Evolutionary conservation across 768 basidiomycete species (phyloP).

Genomic region (Russula foetens): DNA sequence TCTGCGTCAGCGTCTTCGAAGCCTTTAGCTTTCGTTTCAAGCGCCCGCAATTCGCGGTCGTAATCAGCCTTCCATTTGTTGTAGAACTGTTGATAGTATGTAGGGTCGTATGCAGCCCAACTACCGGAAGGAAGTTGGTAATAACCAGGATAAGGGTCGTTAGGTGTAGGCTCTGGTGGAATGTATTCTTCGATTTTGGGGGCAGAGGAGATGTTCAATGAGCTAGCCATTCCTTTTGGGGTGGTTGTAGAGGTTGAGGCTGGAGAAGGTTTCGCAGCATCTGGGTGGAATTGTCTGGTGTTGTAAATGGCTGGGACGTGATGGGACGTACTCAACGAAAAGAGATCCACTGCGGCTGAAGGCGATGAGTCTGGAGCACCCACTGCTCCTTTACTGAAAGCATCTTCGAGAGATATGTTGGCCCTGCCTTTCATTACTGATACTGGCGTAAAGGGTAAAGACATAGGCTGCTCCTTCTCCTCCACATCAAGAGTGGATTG

Average conservation of each 20-base stretch:
- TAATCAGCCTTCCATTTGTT: constrained; percentile 71
- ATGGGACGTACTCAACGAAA: constrained; percentile 47
- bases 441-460: constrained; percentile 48
- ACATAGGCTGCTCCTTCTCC: constrained; percentile 20
- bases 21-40: constrained; percentile 61
- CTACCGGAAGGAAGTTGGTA: constrained; percentile 74
- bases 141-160: constrained; percentile 81
- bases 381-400: constrained; percentile 10
- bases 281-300: constrained; percentile 1
- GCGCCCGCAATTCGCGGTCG: constrained; percentile 58
- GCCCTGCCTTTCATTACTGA: constrained; percentile 51
- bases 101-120: constrained; percentile 68
- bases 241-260: constrained; percentile 18
- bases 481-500: background rate
- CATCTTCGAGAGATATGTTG: constrained; percentile 35
- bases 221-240: constrained; percentile 1
- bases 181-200: constrained; percentile 59
- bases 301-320: background rate
- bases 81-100: constrained; percentile 59
- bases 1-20: constrained; percentile 58
- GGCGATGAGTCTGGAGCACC: constrained; percentile 15
- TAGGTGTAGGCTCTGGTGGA: constrained; percentile 64
- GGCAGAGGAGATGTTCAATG: constrained; percentile 48
- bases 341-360: constrained; percentile 49
- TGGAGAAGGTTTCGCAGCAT: constrained; percentile 19